Evolutionary conservation across 2,329 filamentous ascomycete genomes (phyloP).

Genomic region (Leptographium flavum): DNA sequence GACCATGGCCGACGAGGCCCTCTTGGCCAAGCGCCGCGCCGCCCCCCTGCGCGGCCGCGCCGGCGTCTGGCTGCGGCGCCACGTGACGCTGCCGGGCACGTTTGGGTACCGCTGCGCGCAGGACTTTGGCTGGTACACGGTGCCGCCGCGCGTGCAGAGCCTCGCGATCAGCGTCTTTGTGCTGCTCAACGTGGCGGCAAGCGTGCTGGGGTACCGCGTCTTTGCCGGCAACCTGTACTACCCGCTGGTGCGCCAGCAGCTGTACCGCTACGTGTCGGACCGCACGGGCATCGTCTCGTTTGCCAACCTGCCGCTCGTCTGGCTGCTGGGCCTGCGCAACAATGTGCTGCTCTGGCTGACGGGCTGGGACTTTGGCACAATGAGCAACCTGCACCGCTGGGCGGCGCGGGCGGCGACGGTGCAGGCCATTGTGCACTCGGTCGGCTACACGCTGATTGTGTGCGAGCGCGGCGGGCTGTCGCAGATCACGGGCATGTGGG

Average conservation of each 20-base stretch:
- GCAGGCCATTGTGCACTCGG: conserved; percentile 47
- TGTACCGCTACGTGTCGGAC: conserved; percentile 11
- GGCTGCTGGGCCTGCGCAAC: conserved; percentile 49
- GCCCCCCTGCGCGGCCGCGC: background rate
- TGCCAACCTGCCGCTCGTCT: conserved; percentile 10
- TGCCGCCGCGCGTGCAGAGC: conserved; percentile 12
- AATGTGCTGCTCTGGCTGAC: conserved; percentile 53
- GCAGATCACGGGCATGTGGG: no score
- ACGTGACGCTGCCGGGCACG: conserved; percentile 16
- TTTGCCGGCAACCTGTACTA: conserved; percentile 12
- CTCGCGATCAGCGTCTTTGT: conserved; percentile 7
- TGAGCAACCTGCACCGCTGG: conserved; percentile 54
- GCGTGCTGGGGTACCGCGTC: conserved; percentile 7
- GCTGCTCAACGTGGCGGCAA: conserved; percentile 6
- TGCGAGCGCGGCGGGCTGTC: no score
- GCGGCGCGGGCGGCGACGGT: conserved; percentile 47
- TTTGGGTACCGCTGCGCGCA: conserved; percentile 29
- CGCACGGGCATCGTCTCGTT: conserved; percentile 11
- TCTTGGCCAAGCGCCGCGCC: background rate
- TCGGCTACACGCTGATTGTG: conserved; percentile 37
- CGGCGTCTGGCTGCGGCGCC: conserved; percentile 4
- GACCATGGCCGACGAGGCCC: background rate
- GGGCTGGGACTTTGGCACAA: conserved; percentile 53
- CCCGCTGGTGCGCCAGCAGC: conserved; percentile 2
- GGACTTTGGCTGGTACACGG: conserved; percentile 22